These are phyloP conservation scores for Gaeumannomyces sp. DNA, from an alignment of 2,329 filamentous ascomycete species.

Conservation along the genomic window DNA sequence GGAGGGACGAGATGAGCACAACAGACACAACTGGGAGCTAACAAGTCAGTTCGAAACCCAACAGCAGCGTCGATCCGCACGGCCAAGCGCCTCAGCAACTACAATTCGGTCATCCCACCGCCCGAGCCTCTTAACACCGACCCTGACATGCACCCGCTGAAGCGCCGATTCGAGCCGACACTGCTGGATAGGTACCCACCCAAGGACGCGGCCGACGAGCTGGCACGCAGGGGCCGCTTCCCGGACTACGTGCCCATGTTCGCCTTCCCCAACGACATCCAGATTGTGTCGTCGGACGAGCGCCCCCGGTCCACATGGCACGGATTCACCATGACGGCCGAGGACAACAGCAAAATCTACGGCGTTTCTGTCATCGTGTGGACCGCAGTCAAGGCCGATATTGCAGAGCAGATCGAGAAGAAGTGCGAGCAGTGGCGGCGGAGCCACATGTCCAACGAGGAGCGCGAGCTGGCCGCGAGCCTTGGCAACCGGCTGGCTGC, in stretches of 20 bases:
- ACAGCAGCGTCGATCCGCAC: conserved; percentile 61
- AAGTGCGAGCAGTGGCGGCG: conserved; percentile 83
- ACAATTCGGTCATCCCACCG: conserved; percentile 93
- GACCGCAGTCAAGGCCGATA: conserved; percentile 75
- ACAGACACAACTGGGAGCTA: background rate
- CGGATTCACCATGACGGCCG: conserved; percentile 95
- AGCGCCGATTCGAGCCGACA: conserved; percentile 92
- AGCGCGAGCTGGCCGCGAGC: conserved; percentile 86
- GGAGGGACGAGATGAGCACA: too few relatives aligned
- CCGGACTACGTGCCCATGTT: conserved; percentile 99
- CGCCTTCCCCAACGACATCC: conserved; percentile 96
- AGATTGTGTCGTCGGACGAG: conserved; percentile 91
- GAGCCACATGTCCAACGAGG: conserved; percentile 80
- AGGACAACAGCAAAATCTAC: conserved; percentile 86
- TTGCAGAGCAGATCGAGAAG: conserved; percentile 76
- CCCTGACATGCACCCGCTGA: conserved; percentile 91
- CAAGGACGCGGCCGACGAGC: conserved; percentile 72
- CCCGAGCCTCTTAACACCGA: conserved; percentile 86
- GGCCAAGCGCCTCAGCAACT: conserved; percentile 85
- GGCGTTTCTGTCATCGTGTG: conserved; percentile 89
- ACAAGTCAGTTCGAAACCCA: background rate
- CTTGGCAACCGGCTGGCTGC: conserved; percentile 79
- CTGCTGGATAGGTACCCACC: conserved; percentile 90
- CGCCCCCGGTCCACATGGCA: conserved; percentile 96
- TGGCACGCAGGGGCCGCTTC: conserved; percentile 74